A percentile compares a stretch with the other conserved stretches of the same genome.
Evolutionary conservation across 2,329 filamentous ascomycete species (phyloP).

Genomic region (Botrytis fragariae): DNA sequence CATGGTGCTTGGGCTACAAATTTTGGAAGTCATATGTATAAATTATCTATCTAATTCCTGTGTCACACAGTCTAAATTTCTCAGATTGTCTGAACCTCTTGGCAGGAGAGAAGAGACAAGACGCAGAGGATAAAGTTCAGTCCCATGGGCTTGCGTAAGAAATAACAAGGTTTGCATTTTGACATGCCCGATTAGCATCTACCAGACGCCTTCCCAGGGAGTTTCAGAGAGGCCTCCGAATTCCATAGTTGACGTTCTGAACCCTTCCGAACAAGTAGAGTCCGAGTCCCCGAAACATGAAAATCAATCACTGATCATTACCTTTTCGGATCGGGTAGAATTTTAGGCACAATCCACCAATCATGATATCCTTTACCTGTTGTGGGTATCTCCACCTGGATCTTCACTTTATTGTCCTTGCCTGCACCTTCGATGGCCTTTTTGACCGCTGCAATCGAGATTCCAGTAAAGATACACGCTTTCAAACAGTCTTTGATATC

Average conservation of each 20-base stretch:
- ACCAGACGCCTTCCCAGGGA: not conserved
- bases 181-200: not conserved
- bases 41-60: not conserved
- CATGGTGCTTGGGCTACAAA: not conserved
- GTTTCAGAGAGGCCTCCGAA: not conserved
- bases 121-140: not conserved
- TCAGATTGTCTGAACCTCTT: no score
- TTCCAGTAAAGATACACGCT: constrained; percentile 67
- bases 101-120: not conserved
- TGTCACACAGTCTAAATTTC: not conserved
- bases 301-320: not conserved
- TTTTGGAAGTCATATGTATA: not conserved
- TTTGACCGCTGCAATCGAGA: constrained; percentile 60
- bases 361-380: constrained; percentile 57
- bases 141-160: not conserved
- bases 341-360: constrained; percentile 61
- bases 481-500: constrained; percentile 60
- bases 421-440: constrained; percentile 50
- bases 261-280: not conserved
- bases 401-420: constrained; percentile 32
- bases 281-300: constrained; percentile 1
- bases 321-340: constrained; percentile 22
- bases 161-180: not conserved
- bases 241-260: not conserved
- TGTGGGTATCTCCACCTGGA: constrained; percentile 53